Conservation (phyloP, 2,329 filamentous ascomycete genomes). For the Metarhizium brunneum region DNA sequence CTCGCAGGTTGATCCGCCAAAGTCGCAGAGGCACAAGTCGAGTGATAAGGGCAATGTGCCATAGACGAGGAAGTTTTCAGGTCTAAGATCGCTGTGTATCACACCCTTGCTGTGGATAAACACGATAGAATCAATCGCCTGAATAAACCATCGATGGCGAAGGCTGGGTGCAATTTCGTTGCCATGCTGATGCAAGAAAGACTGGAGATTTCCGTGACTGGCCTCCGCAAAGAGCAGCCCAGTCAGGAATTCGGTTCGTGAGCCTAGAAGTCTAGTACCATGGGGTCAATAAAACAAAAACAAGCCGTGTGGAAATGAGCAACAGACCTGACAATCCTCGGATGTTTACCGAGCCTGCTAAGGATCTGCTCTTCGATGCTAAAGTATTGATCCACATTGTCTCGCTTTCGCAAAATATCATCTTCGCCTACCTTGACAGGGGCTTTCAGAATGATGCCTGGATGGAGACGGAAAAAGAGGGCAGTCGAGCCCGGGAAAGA, state of each 20-base stretch:
- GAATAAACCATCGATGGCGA: conserved; percentile 14
- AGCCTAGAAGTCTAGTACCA: background rate
- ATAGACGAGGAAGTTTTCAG: conserved; percentile 23
- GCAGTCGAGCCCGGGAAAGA: conserved; percentile 9
- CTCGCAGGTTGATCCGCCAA: conserved; percentile 20
- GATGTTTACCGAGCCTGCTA: conserved; percentile 6
- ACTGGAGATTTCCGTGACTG: conserved; percentile 11
- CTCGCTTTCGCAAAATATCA: conserved; percentile 3
- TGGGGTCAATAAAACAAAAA: background rate
- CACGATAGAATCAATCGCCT: conserved; percentile 19
- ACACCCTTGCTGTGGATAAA: conserved; percentile 21
- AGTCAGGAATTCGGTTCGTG: background rate
- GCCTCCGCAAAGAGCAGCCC: conserved; percentile 11
- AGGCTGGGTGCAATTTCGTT: conserved; percentile 1
- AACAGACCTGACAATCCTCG: conserved; percentile 6
- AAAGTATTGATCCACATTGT: conserved; percentile 5
- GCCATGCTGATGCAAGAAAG: conserved; percentile 7
- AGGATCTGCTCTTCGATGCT: conserved; percentile 8
- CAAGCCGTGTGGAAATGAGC: background rate
- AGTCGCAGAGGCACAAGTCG: conserved; percentile 23
- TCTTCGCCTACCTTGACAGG: conserved; percentile 3
- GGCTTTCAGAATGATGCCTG: conserved; percentile 8
- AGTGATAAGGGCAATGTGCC: conserved; percentile 6
- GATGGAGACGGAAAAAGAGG: conserved; percentile 8
- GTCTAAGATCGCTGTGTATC: conserved; percentile 23